Conservation (phyloP, 768 basidiomycete species). For the Agrocybe pediades region DNA sequence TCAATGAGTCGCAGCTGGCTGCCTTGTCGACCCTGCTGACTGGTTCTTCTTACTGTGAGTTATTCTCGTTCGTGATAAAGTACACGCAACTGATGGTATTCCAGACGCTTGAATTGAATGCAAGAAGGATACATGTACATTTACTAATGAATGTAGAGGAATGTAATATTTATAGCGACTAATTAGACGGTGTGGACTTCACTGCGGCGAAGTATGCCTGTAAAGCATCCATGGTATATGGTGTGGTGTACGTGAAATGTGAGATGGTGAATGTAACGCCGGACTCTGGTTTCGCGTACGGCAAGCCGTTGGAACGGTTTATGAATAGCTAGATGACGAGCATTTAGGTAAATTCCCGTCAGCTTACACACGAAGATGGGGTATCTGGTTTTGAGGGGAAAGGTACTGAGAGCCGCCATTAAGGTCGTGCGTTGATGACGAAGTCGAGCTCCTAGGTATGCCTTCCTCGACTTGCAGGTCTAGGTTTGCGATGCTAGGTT, state of each 20-base stretch:
- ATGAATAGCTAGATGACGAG: conserved; percentile 8
- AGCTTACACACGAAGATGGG: conserved; percentile 39
- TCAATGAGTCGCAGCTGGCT: conserved; percentile 82
- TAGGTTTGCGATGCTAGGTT: conserved; percentile 44
- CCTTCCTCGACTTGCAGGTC: conserved; percentile 48
- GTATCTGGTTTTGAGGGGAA: conserved; percentile 40
- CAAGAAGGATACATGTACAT: conserved; percentile 8
- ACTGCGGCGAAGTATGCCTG: neutral
- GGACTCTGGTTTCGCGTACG: conserved; percentile 6
- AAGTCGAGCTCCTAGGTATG: conserved; percentile 26
- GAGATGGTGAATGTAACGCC: neutral
- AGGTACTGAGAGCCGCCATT: conserved; percentile 27
- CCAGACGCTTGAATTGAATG: conserved; percentile 26
- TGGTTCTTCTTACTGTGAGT: conserved; percentile 81
- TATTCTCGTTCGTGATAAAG: neutral
- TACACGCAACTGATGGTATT: neutral
- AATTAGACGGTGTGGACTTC: conserved; percentile 12
- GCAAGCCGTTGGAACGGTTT: conserved; percentile 11
- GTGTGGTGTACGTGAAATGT: neutral
- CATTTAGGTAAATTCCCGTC: neutral
- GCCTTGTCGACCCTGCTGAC: conserved; percentile 83
- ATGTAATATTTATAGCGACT: conserved; percentile 4
- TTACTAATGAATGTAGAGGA: conserved; percentile 3
- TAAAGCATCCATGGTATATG: conserved; percentile 13
- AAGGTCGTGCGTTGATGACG: conserved; percentile 18